phyloP scores from a whole-genome alignment of 2,329 filamentous ascomycete genomes.

The Xylogone sp. region DNA sequence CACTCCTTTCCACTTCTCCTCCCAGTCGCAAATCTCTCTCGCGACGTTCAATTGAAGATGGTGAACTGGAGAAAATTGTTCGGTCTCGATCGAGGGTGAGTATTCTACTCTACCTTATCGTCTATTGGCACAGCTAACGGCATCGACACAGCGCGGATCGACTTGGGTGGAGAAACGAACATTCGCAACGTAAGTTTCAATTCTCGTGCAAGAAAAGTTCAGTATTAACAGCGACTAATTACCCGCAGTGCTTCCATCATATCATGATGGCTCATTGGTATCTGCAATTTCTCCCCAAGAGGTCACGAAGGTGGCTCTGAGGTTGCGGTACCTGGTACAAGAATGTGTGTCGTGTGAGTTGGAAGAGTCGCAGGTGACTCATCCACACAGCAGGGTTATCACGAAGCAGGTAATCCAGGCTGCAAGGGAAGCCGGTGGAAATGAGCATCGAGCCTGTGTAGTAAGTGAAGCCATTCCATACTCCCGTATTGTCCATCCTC shows the following conservation, averaged over 20 bases:
- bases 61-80: conserved; percentile 28
- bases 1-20: not conserved
- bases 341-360: conserved; percentile 88
- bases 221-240: not conserved
- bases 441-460: conserved; percentile 72
- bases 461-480: conserved; percentile 44
- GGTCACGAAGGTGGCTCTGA: conserved; percentile 85
- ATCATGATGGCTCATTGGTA: conserved; percentile 52
- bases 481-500: conserved; percentile 69
- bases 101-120: not conserved
- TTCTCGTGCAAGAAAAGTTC: no score
- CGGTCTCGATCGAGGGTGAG: conserved; percentile 22
- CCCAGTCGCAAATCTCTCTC: not conserved
- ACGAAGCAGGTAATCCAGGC: conserved; percentile 75
- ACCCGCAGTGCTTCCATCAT: conserved; percentile 60
- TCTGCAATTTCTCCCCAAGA: conserved; percentile 71
- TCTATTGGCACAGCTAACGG: not conserved
- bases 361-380: conserved; percentile 68
- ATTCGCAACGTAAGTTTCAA: not conserved
- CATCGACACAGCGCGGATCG: not conserved
- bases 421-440: conserved; percentile 75
- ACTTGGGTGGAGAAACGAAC: not conserved
- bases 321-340: conserved; percentile 87
- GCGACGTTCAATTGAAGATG: conserved; percentile 13
- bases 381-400: conserved; percentile 80